Percentiles rank a stretch among this genome's conserved stretches.
Conservation (phyloP, 177 flowering plant species). For the Vitis hybrid region DNA sequence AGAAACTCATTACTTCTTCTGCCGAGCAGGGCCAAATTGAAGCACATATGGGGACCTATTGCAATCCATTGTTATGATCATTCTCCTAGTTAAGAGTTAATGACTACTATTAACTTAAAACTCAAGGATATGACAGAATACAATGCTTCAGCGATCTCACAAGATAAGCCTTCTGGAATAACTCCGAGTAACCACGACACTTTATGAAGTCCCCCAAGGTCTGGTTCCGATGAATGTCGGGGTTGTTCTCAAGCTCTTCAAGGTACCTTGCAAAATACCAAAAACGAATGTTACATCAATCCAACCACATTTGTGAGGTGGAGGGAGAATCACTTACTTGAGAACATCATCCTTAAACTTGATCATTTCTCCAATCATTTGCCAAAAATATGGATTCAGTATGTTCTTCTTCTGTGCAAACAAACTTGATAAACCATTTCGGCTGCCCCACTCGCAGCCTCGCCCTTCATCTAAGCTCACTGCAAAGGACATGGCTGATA, state of each 20-base stretch:
- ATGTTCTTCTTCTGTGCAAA: slow-evolving; percentile 82
- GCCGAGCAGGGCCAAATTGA: slow-evolving; percentile 93
- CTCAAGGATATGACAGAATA: slow-evolving; percentile 2
- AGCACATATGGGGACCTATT: slow-evolving; percentile 78
- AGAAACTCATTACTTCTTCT: slow-evolving; percentile 71
- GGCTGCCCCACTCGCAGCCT: slow-evolving; percentile 93
- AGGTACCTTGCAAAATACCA: slow-evolving; percentile 54
- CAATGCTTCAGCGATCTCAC: slow-evolving; percentile 39
- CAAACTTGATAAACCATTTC: slow-evolving; percentile 71
- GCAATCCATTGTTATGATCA: background rate
- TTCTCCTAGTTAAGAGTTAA: slow-evolving; percentile 20
- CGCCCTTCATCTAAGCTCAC: slow-evolving; percentile 76
- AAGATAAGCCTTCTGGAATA: slow-evolving; percentile 86
- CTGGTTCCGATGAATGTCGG: slow-evolving; percentile 73
- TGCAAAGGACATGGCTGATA: slow-evolving; percentile 89
- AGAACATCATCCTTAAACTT: slow-evolving; percentile 78
- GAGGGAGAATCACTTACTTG: slow-evolving; percentile 46
- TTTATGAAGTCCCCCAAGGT: slow-evolving; percentile 77
- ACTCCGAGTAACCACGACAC: slow-evolving; percentile 72
- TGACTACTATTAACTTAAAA: background rate
- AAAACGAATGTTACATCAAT: background rate
- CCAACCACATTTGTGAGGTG: background rate
- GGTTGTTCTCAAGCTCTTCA: slow-evolving; percentile 71
- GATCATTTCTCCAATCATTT: slow-evolving; percentile 77
- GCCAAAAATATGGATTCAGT: slow-evolving; percentile 74